Conservation (phyloP, 192 early-diverging fungal species). For the Backusella mclennaniae region DNA sequence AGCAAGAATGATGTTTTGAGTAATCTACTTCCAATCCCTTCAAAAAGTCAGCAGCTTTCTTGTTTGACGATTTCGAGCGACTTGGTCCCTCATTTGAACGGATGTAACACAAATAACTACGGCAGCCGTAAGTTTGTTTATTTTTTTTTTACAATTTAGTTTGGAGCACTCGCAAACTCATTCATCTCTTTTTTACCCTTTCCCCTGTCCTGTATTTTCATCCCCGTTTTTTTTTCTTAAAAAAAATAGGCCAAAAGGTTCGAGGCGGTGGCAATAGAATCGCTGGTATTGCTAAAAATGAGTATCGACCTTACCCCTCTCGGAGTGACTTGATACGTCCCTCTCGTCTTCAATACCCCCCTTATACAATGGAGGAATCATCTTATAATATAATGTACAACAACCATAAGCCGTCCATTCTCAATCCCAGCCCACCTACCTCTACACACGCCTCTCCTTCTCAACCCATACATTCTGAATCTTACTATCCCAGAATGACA, state of each 20-base stretch:
- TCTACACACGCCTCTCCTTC: neutral
- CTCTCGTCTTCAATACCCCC: neutral
- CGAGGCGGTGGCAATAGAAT: neutral
- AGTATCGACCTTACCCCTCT: neutral
- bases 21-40: slow-evolving; percentile 48
- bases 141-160: neutral
- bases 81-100: slow-evolving; percentile 22
- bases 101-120: neutral
- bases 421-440: neutral
- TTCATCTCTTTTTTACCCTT: neutral
- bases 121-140: neutral
- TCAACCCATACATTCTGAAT: neutral
- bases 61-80: slow-evolving; percentile 53
- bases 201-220: neutral
- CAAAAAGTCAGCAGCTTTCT: slow-evolving; percentile 46
- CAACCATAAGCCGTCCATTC: neutral
- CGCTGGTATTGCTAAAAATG: neutral
- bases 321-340: neutral
- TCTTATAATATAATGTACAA: neutral
- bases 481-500: neutral
- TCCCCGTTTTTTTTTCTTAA: neutral
- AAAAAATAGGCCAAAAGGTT: neutral
- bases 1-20: slow-evolving; percentile 50
- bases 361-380: neutral
- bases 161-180: neutral